Base-by-base conservation (phyloP, 306 rosid genomes). In the Malus sylvestris region DNA sequence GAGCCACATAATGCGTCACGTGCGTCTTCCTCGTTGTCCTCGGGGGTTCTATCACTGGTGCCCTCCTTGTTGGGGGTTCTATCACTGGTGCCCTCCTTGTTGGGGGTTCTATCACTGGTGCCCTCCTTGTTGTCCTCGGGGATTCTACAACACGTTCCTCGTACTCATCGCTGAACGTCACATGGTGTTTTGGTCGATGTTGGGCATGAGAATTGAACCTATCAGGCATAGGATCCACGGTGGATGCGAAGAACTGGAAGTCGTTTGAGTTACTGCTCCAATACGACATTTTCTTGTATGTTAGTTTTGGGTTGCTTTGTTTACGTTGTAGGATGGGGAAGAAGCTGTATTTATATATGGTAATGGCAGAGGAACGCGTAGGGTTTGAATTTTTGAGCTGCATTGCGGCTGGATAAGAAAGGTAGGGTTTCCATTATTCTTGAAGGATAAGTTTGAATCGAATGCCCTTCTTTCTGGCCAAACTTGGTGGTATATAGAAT, bases 381-480 rank as follows among this genome's bases (percentile, higher is more conserved):
- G 45, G 46, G 44, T 18, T 14, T 27, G 45, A 29, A 57, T 22
- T 61, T 27, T 66, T 61, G 23, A 23, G 46, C 27, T 52, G 65
- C 57, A 13, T 22, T 58, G 53, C 52, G 49, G 20, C 11, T 58
- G 20, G 33, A 61, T 27, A 52, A 33, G 0, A 20, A 29, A 5
- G 1, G 6, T 71, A 2, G 53, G 53, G 53, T 4, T 49, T 49
- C 18, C 16, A 32, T 13, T 72, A 79, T 80, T 81, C 80, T 29
- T 20, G 11, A 35, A 20, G 46, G 90, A 84, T 86, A 83, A 66
- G 78, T 78, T 49, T 25, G 89, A 76, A 86, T 84, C 78, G 42
- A 12, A 81, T 91, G 5, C 85, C 73, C 23, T 49, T 30, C 35
- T 18, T 74, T 23, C 15, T 52, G 40, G 63, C 51, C 44, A 0